These are phyloP conservation scores for Tolypocladium nubicola DNA, from an alignment of 2,329 filamentous ascomycete species.

Conservation along the genomic window DNA sequence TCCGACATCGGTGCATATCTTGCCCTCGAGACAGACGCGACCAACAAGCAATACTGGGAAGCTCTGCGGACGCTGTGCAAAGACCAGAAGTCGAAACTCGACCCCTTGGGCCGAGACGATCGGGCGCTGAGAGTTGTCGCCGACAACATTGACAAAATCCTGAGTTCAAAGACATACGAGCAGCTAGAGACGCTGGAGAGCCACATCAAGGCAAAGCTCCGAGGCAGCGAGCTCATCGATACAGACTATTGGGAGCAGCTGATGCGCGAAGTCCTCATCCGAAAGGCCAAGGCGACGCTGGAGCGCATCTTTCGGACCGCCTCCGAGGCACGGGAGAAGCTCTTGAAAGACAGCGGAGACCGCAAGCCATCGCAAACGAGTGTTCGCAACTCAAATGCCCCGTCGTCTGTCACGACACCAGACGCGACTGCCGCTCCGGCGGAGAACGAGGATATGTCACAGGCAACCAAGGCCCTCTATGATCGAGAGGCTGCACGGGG, in stretches of 20 bases:
- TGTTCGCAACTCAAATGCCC: not conserved
- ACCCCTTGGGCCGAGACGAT: slow-evolving; percentile 50
- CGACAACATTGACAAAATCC: slow-evolving; percentile 76
- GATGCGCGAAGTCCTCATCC: slow-evolving; percentile 71
- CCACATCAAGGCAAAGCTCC: slow-evolving; percentile 78
- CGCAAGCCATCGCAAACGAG: not conserved
- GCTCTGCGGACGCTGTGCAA: slow-evolving; percentile 77
- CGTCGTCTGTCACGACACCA: slow-evolving; percentile 2
- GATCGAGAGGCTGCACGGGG: slow-evolving; percentile 88
- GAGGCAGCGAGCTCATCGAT: slow-evolving; percentile 85
- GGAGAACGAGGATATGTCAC: slow-evolving; percentile 70
- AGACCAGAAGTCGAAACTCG: slow-evolving; percentile 59
- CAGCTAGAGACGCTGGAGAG: slow-evolving; percentile 79
- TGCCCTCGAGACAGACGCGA: slow-evolving; percentile 64
- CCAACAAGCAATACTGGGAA: slow-evolving; percentile 86
- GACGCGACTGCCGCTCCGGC: not conserved
- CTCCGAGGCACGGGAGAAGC: slow-evolving; percentile 55
- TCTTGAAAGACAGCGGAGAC: slow-evolving; percentile 47
- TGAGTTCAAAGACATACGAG: slow-evolving; percentile 74
- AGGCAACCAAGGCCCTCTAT: slow-evolving; percentile 79
- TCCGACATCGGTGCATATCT: slow-evolving; percentile 74
- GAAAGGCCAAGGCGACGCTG: slow-evolving; percentile 84
- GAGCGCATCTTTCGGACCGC: slow-evolving; percentile 69
- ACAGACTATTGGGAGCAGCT: slow-evolving; percentile 97
- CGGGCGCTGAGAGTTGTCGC: slow-evolving; percentile 74